Evolutionary conservation across 208 protist genomes (phyloP), one percentile per base, ranked within the genome.

Genomic region (Phytomonas sp.): DNA sequence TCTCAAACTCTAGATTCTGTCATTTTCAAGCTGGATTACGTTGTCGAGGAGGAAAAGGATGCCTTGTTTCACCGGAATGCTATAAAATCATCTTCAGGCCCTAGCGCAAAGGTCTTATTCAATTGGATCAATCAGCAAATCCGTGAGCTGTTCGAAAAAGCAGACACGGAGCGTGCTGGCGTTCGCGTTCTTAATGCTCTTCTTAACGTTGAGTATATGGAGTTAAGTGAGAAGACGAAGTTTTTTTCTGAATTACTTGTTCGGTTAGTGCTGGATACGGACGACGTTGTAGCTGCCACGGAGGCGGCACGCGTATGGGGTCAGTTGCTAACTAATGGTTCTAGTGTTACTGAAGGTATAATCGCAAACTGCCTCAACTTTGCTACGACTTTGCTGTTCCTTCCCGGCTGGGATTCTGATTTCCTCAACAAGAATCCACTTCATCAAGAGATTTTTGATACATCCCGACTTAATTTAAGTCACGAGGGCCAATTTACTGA

Each of bases 21-120:
- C 30, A 91, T 96, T 71, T 78, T 85, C 37, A 91, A 92, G 66
- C 73, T 96, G 9, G 80, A 94, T 56, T 89, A 93, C 73, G 79
- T 96, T 29, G 88, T 96, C 51, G 87, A 93, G 70, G 91, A 96
- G 51, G 88, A 96, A 72, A 81, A 83, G 61, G 88, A 96, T 63
- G 80, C 80, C 0, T 82, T 96, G 9, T 88, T 93, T 70, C 83
- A 91, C 56, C 80, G 83, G 9, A 83, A 84, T 62, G 77, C 72
- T n/a, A 72, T 84, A 69, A 84, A 83, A 63, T 78, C 78, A 20
- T 71, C 77, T 0, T 66, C 70, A 6, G 74, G 77, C 17, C 70
- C 87, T 20, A 82, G 85, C 43, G 73, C 79, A 36, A 72, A 80
- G 46, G 75, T 76, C 2, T 78, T 93, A 28, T 73, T 80, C 23